Evolutionary conservation across 2,329 filamentous ascomycete genomes (phyloP).

Genomic region (Ceratocystis cacaofunesta): DNA sequence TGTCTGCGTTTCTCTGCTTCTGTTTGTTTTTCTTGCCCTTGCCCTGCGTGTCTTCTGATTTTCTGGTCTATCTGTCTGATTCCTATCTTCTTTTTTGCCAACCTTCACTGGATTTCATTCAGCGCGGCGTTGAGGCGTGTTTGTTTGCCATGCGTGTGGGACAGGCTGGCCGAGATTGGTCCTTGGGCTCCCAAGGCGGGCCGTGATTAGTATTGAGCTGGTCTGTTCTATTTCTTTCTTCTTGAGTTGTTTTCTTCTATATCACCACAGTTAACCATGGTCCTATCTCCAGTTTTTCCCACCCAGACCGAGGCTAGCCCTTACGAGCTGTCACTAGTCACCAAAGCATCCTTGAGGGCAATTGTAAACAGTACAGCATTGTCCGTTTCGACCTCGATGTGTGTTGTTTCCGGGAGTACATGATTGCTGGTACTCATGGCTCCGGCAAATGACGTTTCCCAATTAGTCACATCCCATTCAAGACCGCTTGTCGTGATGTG

Average conservation of each 20-base stretch:
- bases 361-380: slow-evolving; percentile 61
- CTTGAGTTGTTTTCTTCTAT: neutral
- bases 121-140: slow-evolving; percentile 15
- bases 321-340: neutral
- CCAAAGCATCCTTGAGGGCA: slow-evolving; percentile 8
- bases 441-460: slow-evolving; percentile 63
- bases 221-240: neutral
- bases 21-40: slow-evolving; percentile 6
- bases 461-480: slow-evolving; percentile 79
- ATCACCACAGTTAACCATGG: neutral
- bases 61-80: slow-evolving; percentile 12
- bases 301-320: neutral
- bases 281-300: neutral
- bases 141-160: neutral
- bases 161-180: neutral
- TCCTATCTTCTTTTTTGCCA: slow-evolving; percentile 12
- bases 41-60: slow-evolving; percentile 5
- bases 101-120: slow-evolving; percentile 6
- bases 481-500: slow-evolving; percentile 66
- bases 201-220: neutral
- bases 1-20: slow-evolving; percentile 17
- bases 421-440: slow-evolving; percentile 71
- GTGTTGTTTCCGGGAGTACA: slow-evolving; percentile 41
- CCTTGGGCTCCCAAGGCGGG: neutral
- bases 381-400: slow-evolving; percentile 48